A percentile compares a stretch with the other conserved stretches of the same genome.
phyloP scores from a whole-genome alignment of 2,329 filamentous ascomycete genomes.

The Neopestalotiopsis clavispora region DNA sequence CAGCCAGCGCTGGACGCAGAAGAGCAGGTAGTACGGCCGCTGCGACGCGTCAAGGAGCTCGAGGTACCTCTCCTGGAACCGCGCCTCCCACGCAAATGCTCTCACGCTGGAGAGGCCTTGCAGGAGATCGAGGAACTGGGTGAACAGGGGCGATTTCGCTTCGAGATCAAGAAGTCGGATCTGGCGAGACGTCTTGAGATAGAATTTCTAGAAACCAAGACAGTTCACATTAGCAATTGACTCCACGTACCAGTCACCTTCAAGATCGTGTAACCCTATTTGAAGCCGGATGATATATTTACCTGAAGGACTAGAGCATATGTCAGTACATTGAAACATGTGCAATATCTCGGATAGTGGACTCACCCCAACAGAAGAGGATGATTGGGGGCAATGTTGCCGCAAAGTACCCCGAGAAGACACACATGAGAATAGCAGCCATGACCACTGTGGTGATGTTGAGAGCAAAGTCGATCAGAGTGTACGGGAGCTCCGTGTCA shows the following conservation, averaged over 20 bases:
- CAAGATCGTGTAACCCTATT: too few relatives aligned
- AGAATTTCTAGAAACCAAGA: slow-evolving; percentile 1
- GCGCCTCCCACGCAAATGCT: slow-evolving; percentile 14
- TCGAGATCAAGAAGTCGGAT: slow-evolving; percentile 9
- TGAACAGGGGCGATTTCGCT: slow-evolving; percentile 5
- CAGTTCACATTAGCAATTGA: background rate
- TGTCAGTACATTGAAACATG: slow-evolving; percentile 30
- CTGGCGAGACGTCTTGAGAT: slow-evolving; percentile 8
- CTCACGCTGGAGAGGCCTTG: slow-evolving; percentile 17
- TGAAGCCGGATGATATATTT: background rate
- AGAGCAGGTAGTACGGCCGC: slow-evolving; percentile 15
- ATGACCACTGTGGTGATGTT: slow-evolving; percentile 6
- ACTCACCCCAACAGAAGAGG: slow-evolving; percentile 27
- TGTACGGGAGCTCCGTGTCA: background rate
- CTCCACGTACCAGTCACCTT: too few relatives aligned
- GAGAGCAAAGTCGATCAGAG: background rate
- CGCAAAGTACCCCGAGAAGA: slow-evolving; percentile 14
- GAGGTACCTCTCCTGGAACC: slow-evolving; percentile 1
- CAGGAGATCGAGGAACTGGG: slow-evolving; percentile 15
- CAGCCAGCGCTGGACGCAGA: slow-evolving; percentile 17
- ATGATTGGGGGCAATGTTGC: slow-evolving; percentile 28
- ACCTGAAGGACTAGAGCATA: background rate
- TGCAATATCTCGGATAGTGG: background rate
- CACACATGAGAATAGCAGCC: slow-evolving; percentile 28
- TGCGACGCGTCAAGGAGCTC: slow-evolving; percentile 17